These are phyloP conservation scores for Ganoderma resinaceum DNA, from an alignment of 1,284 basidiomycete genomes.

Conservation along the genomic window DNA sequence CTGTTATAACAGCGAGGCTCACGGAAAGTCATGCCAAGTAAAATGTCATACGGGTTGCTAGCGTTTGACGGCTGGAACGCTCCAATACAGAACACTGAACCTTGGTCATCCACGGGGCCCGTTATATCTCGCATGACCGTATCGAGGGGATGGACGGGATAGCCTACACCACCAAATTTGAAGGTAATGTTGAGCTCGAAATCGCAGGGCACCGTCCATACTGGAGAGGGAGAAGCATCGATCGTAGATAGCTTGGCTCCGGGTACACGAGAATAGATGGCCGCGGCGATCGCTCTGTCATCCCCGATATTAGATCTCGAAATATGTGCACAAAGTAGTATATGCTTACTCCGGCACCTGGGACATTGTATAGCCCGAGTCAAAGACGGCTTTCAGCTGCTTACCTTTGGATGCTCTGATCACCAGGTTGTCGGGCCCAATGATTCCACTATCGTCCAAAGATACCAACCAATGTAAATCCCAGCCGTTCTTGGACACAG, in stretches of 20 bases:
- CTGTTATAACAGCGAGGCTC: neutral
- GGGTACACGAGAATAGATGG: conserved; percentile 59
- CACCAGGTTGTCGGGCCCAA: conserved; percentile 47
- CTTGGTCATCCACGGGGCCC: conserved; percentile 30
- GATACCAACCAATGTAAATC: conserved; percentile 46
- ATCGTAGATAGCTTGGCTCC: conserved; percentile 57
- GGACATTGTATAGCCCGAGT: conserved; percentile 70
- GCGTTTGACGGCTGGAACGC: conserved; percentile 74
- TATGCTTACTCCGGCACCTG: conserved; percentile 60
- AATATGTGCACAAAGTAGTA: neutral
- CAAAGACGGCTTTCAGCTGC: conserved; percentile 63
- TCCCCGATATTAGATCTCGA: neutral
- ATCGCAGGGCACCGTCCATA: conserved; percentile 65
- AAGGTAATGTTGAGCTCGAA: conserved; percentile 69
- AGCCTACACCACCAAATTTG: conserved; percentile 58
- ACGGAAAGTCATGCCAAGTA: conserved; percentile 83
- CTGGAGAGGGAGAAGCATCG: conserved; percentile 45
- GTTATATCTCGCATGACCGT: conserved; percentile 43
- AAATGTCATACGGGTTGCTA: conserved; percentile 61
- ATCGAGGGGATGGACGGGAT: conserved; percentile 71
- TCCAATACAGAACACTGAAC: conserved; percentile 36
- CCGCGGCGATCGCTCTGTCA: conserved; percentile 55
- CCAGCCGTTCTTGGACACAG: conserved; percentile 32
- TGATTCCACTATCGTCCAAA: conserved; percentile 43
- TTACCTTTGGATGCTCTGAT: conserved; percentile 51